Conservation (phyloP, 129 eudicot genomes). For the Pulicaria dysenterica region DNA sequence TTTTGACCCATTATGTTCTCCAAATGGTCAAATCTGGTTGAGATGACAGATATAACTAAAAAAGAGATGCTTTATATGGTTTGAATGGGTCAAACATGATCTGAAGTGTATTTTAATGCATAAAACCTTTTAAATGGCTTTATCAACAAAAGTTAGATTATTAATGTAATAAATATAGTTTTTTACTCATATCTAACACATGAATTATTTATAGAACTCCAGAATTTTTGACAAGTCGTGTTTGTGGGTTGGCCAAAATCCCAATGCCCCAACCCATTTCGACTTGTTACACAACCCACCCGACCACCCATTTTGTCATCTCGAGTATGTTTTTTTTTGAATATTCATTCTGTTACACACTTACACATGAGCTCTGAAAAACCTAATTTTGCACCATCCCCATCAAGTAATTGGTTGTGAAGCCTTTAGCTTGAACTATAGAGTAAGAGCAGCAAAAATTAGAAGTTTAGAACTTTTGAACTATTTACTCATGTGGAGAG, state of each 20-base stretch:
- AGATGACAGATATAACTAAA: neutral
- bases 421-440: constrained; percentile 16
- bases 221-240: neutral
- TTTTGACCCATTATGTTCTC: neutral
- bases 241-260: neutral
- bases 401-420: neutral
- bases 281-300: neutral
- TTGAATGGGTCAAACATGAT: neutral
- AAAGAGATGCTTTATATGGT: neutral
- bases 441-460: constrained; percentile 15
- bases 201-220: neutral
- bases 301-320: neutral
- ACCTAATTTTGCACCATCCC: neutral
- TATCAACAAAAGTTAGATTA: neutral
- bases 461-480: constrained; percentile 2
- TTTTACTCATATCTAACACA: neutral
- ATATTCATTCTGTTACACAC: neutral
- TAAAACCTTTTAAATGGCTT: neutral
- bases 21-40: neutral
- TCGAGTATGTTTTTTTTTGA: neutral
- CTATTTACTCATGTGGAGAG: constrained; percentile 25
- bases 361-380: neutral
- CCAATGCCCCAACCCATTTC: neutral
- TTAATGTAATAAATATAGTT: neutral
- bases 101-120: neutral